phyloP scores from a whole-genome alignment of 106 monocot species.

The Acorus gramineus region DNA sequence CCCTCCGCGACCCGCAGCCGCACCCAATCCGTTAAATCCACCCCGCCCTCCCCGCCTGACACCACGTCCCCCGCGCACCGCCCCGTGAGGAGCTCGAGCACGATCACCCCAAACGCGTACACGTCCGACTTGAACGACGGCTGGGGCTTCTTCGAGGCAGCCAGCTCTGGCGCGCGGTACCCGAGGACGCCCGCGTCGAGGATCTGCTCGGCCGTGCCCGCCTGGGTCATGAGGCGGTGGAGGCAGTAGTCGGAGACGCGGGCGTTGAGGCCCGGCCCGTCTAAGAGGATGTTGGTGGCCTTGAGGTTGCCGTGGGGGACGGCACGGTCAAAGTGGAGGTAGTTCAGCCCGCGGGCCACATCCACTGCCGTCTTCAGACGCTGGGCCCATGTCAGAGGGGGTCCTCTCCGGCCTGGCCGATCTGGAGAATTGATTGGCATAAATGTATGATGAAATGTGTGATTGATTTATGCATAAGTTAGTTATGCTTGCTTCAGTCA shows the following conservation, averaged over 20 bases:
- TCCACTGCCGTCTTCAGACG: slow-evolving; percentile 85
- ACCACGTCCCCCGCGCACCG: slow-evolving; percentile 85
- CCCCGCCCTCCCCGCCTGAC: slow-evolving; percentile 68
- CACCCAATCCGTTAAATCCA: slow-evolving; percentile 81
- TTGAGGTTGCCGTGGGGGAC: slow-evolving; percentile 94
- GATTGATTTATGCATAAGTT: background rate
- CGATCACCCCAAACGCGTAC: slow-evolving; percentile 75
- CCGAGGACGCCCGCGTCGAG: slow-evolving; percentile 64
- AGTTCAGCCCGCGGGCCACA: slow-evolving; percentile 87
- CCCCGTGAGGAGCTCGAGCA: slow-evolving; percentile 82
- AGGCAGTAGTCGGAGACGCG: slow-evolving; percentile 89
- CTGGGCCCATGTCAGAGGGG: slow-evolving; percentile 80
- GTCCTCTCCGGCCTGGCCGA: slow-evolving; percentile 83
- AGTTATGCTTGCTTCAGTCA: too few species aligned
- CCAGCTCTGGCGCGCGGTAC: slow-evolving; percentile 84
- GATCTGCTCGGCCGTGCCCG: slow-evolving; percentile 68
- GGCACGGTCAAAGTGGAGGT: slow-evolving; percentile 90
- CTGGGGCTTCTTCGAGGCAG: slow-evolving; percentile 64
- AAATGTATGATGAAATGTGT: background rate
- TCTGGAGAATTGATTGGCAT: slow-evolving; percentile 29
- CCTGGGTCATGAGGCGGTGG: slow-evolving; percentile 90
- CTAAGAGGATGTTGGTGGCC: slow-evolving; percentile 75
- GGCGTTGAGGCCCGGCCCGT: slow-evolving; percentile 84
- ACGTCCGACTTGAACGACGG: slow-evolving; percentile 87
- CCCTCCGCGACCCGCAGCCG: slow-evolving; percentile 73